These are phyloP conservation scores for Agaricus bisporus DNA, from an alignment of 768 basidiomycete genomes.

Conservation along the genomic window DNA sequence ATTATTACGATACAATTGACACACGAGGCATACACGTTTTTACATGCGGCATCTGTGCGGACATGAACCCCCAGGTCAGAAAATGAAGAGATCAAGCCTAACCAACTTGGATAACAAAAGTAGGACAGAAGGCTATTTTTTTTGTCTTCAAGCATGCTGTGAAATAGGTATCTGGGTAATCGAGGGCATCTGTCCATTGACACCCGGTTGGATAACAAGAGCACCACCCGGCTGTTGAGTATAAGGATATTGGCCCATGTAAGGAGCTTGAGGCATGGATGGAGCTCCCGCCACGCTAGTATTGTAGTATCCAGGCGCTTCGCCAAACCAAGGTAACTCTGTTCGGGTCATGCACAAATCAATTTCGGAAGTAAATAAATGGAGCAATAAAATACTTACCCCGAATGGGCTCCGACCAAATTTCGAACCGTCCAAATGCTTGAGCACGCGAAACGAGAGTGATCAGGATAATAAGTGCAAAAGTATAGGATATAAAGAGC, in stretches of 20 bases:
- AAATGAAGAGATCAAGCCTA: too few relatives aligned
- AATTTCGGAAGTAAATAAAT: not conserved
- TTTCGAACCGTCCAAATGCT: constrained; percentile 43
- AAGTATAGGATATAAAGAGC: constrained; percentile 41
- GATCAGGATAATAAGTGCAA: constrained; percentile 52
- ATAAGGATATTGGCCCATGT: constrained; percentile 23
- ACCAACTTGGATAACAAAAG: too few relatives aligned
- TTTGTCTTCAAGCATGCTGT: not conserved
- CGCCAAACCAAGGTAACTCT: constrained; percentile 76
- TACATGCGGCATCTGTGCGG: not conserved
- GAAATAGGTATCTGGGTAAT: constrained; percentile 42
- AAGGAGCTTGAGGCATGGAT: constrained; percentile 24
- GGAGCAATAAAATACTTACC: constrained; percentile 22
- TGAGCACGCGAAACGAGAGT: constrained; percentile 51
- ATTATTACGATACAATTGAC: not conserved
- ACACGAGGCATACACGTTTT: constrained; percentile 10
- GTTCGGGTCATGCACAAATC: not conserved
- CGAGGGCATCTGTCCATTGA: constrained; percentile 53
- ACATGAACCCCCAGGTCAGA: too few relatives aligned
- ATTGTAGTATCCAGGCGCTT: constrained; percentile 60
- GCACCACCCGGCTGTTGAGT: constrained; percentile 47
- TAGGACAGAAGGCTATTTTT: not conserved
- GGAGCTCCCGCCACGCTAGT: constrained; percentile 21
- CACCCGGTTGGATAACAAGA: constrained; percentile 61
- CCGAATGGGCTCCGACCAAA: constrained; percentile 56